Evolutionary conservation across 129 eudicot species (phyloP), one percentile per base, ranked within the genome.

Genomic region (Helianthus tuberosus): DNA sequence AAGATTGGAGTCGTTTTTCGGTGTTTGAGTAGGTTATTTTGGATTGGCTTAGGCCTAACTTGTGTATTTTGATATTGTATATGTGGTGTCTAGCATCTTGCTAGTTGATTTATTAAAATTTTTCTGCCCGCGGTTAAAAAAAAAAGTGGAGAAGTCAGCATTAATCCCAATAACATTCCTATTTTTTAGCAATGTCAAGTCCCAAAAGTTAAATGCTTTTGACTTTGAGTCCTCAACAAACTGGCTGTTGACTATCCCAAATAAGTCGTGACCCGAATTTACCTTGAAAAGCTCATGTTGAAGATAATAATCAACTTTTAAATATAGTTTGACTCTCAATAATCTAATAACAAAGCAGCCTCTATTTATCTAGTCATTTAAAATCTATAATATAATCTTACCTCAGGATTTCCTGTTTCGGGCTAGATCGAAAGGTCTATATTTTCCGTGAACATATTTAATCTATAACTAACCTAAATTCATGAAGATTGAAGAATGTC

Each of bases 391-490:
- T 48, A 27, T 75, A 20, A 20, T 20, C 23, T 68, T 78, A 92
- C 98, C n/a, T n/a, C 96, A 2, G 87, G 95, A 67, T 89, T 85
- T 20, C 83, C 90, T 29, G 90, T 89, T 74, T 82, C 87, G 64
- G 95, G 98, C 98, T 96, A 89, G 74, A 89, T 89, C 81, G 89
- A 79, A 79, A 93, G 89, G 27, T 89, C 96, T 81, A n/a, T n/a
- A n/a, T n/a, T n/a, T n/a, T n/a, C n/a, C n/a, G n/a, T n/a, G n/a
- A n/a, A n/a, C n/a, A n/a, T 25, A 25, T 25, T 25, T 25, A 25
- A 25, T 25, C 29, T 25, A 25, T 25, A 25, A 25, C 29, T 25
- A 25, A 25, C 29, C 29, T 25, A 2, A 25, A 25, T 25, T 25
- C 29, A 25, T 25, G 29, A 25, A 25, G 29, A 25, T 25, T 25